These are phyloP conservation scores for Arbutus unedo DNA, from an alignment of 148 eudicot species.

Conservation along the genomic window DNA sequence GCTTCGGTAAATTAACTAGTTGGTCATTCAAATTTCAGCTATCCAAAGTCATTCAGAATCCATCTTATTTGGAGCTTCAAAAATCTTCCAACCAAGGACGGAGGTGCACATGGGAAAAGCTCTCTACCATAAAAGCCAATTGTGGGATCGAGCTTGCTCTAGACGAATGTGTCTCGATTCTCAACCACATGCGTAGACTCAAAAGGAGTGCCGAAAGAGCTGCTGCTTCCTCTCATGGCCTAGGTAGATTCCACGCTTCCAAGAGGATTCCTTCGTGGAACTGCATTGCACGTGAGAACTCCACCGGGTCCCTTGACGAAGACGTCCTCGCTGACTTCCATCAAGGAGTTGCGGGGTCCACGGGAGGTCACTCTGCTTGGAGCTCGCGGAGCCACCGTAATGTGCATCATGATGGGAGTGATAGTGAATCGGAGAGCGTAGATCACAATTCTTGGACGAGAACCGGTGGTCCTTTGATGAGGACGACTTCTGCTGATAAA, in stretches of 20 bases:
- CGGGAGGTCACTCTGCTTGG: conserved; percentile 25
- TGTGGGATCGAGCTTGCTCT: conserved; percentile 92
- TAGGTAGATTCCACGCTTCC: conserved; percentile 60
- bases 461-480: conserved; percentile 93
- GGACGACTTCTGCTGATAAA: conserved; percentile 72
- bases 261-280: conserved; percentile 95
- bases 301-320: conserved; percentile 87
- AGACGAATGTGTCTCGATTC: conserved; percentile 79
- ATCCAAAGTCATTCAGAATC: conserved; percentile 85
- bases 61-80: conserved; percentile 77
- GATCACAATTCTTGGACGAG: conserved; percentile 81
- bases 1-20: conserved; percentile 35
- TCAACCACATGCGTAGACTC: conserved; percentile 94
- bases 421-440: conserved; percentile 67
- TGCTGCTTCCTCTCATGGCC: conserved; percentile 54
- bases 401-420: conserved; percentile 59
- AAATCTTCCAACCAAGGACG: conserved; percentile 95
- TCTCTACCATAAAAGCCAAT: conserved; percentile 93
- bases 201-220: conserved; percentile 61
- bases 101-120: conserved; percentile 97
- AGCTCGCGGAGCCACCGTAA: conserved; percentile 34
- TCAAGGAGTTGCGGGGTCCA: conserved; percentile 27
- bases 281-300: conserved; percentile 83
- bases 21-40: not conserved
- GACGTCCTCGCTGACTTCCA: conserved; percentile 19